phyloP scores from a whole-genome alignment of 1,139 yeast species.

The Kurtzmaniella quercitrusa region DNA sequence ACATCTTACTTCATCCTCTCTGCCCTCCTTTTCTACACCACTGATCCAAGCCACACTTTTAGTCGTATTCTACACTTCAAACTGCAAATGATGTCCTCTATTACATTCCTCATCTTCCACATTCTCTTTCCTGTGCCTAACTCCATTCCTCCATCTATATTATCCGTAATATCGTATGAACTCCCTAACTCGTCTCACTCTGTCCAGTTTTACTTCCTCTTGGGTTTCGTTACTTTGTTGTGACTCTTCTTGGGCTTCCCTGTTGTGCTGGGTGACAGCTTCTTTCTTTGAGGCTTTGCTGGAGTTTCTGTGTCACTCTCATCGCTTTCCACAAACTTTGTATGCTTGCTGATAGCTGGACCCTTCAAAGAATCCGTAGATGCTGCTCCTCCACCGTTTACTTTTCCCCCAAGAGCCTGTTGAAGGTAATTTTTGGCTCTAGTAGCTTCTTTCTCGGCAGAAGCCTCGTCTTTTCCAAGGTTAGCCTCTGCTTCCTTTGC shows the following conservation, averaged over 20 bases:
- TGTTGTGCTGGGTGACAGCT: neutral
- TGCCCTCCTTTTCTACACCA: too few relatives aligned
- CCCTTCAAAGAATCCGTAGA: slow-evolving; percentile 20
- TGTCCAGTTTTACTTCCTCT: neutral
- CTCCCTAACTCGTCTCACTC: neutral
- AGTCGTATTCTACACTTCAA: too few relatives aligned
- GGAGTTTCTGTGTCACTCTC: slow-evolving; percentile 2
- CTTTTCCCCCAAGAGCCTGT: slow-evolving; percentile 38
- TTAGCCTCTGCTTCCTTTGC: slow-evolving; percentile 41
- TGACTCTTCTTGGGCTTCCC: neutral
- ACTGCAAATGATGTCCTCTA: too few relatives aligned
- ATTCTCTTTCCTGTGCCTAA: too few relatives aligned
- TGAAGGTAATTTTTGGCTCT: slow-evolving; percentile 42
- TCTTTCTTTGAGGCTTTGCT: slow-evolving; percentile 4
- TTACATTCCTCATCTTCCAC: too few relatives aligned
- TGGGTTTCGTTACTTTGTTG: neutral
- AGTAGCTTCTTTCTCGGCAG: slow-evolving; percentile 22
- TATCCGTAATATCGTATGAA: neutral
- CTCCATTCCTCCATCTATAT: too few relatives aligned
- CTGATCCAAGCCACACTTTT: too few relatives aligned
- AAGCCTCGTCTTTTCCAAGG: slow-evolving; percentile 14
- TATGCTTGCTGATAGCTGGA: slow-evolving; percentile 66
- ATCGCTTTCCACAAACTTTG: slow-evolving; percentile 38
- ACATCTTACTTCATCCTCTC: too few relatives aligned
- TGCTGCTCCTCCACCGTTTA: slow-evolving; percentile 28